Base-by-base conservation (phyloP, 257 asterid species). In the Scutellaria galericulata region DNA sequence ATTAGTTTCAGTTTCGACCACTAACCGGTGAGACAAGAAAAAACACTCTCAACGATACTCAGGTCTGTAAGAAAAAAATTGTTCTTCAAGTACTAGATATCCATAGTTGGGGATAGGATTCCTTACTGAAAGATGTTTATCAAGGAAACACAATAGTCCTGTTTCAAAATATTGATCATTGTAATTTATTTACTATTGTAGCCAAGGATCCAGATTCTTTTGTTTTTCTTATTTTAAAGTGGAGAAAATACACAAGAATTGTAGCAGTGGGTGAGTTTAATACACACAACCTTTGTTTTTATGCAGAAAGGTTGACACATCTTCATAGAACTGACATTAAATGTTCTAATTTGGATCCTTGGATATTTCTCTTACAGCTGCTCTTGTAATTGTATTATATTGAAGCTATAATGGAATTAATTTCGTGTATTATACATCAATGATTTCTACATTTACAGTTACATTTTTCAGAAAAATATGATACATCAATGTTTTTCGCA, bases 1-100 rank as follows among this genome's bases (percentile, higher is more conserved):
- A 13, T 79, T 83, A 1, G 80, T 75, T 50, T 15, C 79, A 24
- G 59, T 77, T 44, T 46, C 81, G 39, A 58, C 67, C 75, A 13
- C 80, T 22, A 53, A 77, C 53, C 59, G 46, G 7, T 73, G 67
- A 64, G 61, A 44, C 75, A 8, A 14, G 73, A 51, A 61, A 51
- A 11, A 42, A 46, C 6, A 56, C 64, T 15, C 56, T 13, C 27
- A 41, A 24, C 5, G 12, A 37, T 48, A 37, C 62, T 20, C 35
- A 42, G 69, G 69, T 58, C 48, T 59, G 75, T 46, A 46, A 52
- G 65, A 8, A 15, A 51, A 37, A 9, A 15, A 13, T 47, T 47
- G 53, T 47, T 11, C 53, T 10, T 47, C 5, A 14, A 47, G 53
- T 5, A 10, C 53, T 12, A 47, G 60, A 22, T 51, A 24, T 27